Conservation (phyloP, 164 flowering plant genomes). For the Akebia trifoliata region DNA sequence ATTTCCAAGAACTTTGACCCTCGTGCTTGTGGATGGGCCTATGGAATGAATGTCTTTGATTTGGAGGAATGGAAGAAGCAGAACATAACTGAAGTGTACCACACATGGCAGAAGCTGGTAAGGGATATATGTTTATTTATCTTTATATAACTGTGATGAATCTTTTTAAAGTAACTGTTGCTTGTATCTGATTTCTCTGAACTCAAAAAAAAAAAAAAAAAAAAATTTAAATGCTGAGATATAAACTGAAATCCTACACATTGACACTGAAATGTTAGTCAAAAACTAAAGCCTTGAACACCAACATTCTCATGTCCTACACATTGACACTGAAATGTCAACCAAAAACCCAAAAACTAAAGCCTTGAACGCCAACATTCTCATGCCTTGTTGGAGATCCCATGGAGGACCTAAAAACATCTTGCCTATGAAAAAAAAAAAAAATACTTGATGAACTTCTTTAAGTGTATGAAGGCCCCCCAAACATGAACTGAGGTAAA, state of each 20-base stretch:
- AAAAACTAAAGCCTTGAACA: too few relatives aligned
- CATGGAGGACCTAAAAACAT: too few relatives aligned
- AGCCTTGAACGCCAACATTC: too few relatives aligned
- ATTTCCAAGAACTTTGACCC: constrained; percentile 73
- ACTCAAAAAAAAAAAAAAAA: background rate
- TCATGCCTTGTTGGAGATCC: too few relatives aligned
- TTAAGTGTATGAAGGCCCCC: too few relatives aligned
- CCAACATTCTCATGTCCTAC: too few relatives aligned
- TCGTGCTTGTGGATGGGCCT: constrained; percentile 91
- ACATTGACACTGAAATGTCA: background rate
- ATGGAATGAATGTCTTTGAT: constrained; percentile 88
- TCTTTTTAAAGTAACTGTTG: background rate
- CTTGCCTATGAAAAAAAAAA: too few relatives aligned
- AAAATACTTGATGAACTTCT: too few relatives aligned
- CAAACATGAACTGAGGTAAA: too few relatives aligned
- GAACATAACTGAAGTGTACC: constrained; percentile 70
- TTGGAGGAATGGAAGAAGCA: constrained; percentile 70
- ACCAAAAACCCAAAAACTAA: background rate
- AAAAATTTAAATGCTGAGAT: background rate
- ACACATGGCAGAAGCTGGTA: constrained; percentile 82
- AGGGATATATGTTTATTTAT: constrained; percentile 12
- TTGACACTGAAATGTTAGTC: background rate
- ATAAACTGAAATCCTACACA: background rate
- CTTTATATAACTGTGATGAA: too few relatives aligned
- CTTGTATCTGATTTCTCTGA: background rate